These are phyloP conservation scores for Lithohypha guttulata DNA, from an alignment of 2,329 filamentous ascomycete species.

Conservation along the genomic window DNA sequence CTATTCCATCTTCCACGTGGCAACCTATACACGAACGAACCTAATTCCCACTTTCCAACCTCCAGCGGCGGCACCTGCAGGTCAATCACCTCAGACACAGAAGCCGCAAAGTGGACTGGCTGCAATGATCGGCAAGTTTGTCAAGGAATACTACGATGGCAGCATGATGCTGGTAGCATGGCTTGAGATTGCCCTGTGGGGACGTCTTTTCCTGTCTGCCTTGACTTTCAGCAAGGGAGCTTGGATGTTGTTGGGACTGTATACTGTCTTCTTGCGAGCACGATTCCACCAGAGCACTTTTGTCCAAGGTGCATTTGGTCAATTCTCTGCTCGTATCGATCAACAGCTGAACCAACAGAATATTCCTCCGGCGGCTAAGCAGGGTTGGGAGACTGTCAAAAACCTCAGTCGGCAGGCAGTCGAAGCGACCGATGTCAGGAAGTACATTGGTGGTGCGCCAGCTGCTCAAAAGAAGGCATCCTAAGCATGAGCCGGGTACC, in stretches of 20 bases:
- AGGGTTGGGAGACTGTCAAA: conserved; percentile 76
- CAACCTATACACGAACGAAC: conserved; percentile 90
- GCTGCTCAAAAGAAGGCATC: conserved; percentile 37
- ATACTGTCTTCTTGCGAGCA: conserved; percentile 85
- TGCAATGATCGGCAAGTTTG: conserved; percentile 79
- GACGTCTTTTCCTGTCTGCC: conserved; percentile 69
- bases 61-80: conserved; percentile 41
- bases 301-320: conserved; percentile 70
- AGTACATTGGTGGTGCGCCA: conserved; percentile 49
- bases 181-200: conserved; percentile 80
- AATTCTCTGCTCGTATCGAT: conserved; percentile 65
- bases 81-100: conserved; percentile 43
- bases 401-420: conserved; percentile 59
- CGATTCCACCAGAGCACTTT: conserved; percentile 84
- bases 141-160: conserved; percentile 94
- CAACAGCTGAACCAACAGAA: conserved; percentile 75
- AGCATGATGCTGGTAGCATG: conserved; percentile 88
- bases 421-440: conserved; percentile 65
- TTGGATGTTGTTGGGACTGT: conserved; percentile 76
- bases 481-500: no score
- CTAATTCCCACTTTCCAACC: conserved; percentile 78
- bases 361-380: conserved; percentile 66
- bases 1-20: conserved; percentile 97
- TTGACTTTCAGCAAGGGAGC: conserved; percentile 81
- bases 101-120: conserved; percentile 51